Evolutionary conservation across 2,329 filamentous ascomycete genomes (phyloP), one percentile per base, ranked within the genome.

Genomic region (Macroventuria anomochaeta): DNA sequence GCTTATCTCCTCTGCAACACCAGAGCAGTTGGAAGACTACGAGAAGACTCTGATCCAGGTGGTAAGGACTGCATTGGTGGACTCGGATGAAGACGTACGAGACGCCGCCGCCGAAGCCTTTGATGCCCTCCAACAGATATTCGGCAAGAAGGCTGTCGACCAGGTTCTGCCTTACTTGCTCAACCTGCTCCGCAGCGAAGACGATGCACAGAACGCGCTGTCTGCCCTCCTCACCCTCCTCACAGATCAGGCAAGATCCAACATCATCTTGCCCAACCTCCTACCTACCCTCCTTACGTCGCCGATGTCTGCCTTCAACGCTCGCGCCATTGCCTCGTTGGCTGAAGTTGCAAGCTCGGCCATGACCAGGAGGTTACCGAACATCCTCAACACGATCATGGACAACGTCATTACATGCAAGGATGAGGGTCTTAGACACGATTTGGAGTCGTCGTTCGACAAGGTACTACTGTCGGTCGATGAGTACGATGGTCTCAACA

Each of bases 71-170:
- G 95, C 93, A 21, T 83, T 99, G 48, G 96, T 93, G 41, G 96
- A 99, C 75, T 87, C 87, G 10, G 89, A 97, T 70, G 85, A 86
- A 57, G 91, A 96, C 54, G 96, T 99, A 41, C 85, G 95, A 72
- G 95, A 99, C 75, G 91, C 95, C 53, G 95, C 96, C 21, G 95
- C 96, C 18, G 95, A 99, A 76, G 95, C 95, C 2, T 99, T 99
- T 70, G 95, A 99, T 75, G 91, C 93, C 28, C 77, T 99, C 53
- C 95, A 99, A 75, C 90, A 93, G 68, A 90, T 96, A 44, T 81
- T 97, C 58, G 95, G 95, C 79, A 97, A 97, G 82, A 89, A 86
- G 68, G 93, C 92, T 47, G 90, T 99, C 44, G 93, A 99, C 69
- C 92, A 97, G 72, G 95, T 99, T 20, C 82, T 99, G 59, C 96